A percentile compares a stretch with the other conserved stretches of the same genome.
phyloP scores from a whole-genome alignment of 1,139 yeast genomes.

The Pneumocystis canis region DNA sequence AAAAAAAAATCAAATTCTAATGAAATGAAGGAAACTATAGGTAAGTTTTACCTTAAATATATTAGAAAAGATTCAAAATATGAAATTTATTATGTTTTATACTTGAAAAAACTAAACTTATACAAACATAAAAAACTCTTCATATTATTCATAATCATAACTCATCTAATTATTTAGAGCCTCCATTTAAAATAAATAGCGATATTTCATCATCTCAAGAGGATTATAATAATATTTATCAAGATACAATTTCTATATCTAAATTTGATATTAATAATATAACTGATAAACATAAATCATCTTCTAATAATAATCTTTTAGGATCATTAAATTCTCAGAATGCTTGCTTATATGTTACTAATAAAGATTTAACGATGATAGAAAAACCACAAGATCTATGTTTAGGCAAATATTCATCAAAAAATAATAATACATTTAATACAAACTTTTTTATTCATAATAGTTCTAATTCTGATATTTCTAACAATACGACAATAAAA shows the following conservation, averaged over 20 bases:
- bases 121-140: background rate
- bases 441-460: background rate
- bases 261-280: background rate
- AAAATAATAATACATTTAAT: background rate
- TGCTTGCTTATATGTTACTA: background rate
- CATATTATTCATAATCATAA: background rate
- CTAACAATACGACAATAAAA: background rate
- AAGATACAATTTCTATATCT: background rate
- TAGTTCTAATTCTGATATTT: background rate
- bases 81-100: background rate
- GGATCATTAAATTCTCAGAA: background rate
- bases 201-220: background rate
- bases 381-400: background rate
- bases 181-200: too few relatives aligned
- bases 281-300: background rate
- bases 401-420: background rate
- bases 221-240: background rate
- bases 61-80: background rate
- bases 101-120: background rate
- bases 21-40: background rate
- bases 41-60: background rate
- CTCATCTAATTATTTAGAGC: background rate
- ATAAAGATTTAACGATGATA: background rate
- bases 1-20: background rate
- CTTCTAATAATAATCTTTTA: background rate